phyloP scores from a whole-genome alignment of 495 filamentous ascomycete species.

The Aspergillus kassunensis region DNA sequence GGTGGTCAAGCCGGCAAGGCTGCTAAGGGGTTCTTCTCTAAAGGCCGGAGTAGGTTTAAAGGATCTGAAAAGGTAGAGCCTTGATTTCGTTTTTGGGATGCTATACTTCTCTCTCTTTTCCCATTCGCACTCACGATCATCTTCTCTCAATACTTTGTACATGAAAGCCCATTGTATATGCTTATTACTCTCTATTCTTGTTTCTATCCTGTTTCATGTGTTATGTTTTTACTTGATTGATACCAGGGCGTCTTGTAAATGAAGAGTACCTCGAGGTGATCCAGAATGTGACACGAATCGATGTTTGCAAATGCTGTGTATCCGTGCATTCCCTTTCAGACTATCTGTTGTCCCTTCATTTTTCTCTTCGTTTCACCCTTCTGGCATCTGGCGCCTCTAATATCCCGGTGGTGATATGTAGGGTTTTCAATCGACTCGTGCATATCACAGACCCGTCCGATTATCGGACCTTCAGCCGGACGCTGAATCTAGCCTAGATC shows the following conservation, averaged over 20 bases:
- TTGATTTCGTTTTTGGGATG: slow-evolving; percentile 42
- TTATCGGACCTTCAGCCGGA: slow-evolving; percentile 17
- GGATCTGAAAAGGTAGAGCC: slow-evolving; percentile 74
- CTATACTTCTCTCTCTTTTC: neutral
- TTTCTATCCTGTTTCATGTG: slow-evolving; percentile 1
- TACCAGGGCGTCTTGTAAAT: slow-evolving; percentile 35
- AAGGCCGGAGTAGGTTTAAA: slow-evolving; percentile 77
- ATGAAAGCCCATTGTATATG: neutral
- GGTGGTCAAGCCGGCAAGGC: slow-evolving; percentile 69
- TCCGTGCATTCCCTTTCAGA: neutral
- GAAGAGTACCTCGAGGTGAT: slow-evolving; percentile 24
- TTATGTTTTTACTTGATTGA: slow-evolving; percentile 13
- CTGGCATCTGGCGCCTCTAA: slow-evolving; percentile 29
- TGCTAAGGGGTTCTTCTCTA: slow-evolving; percentile 81
- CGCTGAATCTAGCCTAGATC: slow-evolving; percentile 12
- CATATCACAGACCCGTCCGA: slow-evolving; percentile 16
- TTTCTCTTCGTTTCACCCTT: slow-evolving; percentile 13
- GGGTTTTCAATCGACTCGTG: slow-evolving; percentile 35
- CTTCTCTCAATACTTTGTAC: slow-evolving; percentile 21
- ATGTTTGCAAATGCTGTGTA: slow-evolving; percentile 9
- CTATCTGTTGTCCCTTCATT: neutral
- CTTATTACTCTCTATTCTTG: neutral
- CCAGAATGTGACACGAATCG: slow-evolving; percentile 40
- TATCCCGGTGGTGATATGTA: slow-evolving; percentile 40
- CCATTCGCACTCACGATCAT: slow-evolving; percentile 7